Base-by-base conservation (phyloP, 768 basidiomycete species). In the Leccinum uliginosum region DNA sequence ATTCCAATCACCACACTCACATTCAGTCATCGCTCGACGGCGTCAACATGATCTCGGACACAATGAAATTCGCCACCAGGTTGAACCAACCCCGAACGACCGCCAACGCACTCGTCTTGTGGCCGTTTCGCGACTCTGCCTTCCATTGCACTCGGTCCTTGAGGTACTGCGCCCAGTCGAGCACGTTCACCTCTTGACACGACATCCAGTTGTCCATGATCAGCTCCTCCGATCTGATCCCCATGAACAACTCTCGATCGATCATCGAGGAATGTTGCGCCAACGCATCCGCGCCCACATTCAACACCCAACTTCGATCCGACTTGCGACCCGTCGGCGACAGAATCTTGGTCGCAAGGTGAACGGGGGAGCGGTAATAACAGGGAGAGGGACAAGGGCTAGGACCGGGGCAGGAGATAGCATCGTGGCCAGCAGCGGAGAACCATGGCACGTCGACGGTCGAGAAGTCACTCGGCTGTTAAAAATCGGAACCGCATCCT, bases 181-280 rank as follows among this genome's bases (percentile, higher is more conserved):
- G 77, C 21, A 89, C 80, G 62, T 90, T 80, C 11, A 83, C 79
- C 29, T 78, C 86, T 55, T 82, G 77, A 49, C 80, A 78, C 10
- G 78, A 76, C 69, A 80, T 77, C 86, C 86, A 88, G 38, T 88
- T 84, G 50, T 83, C 81, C 58, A 84, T 78, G 38, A 92, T 84
- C n/a, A 93, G 78, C 65, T 96, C 93, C 65, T 94, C 91, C 66
- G 93, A 93, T 62, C 86, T 87, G 69, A 96, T 80, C 12, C 82
- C 81, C 70, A 89, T 84, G 68, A 93, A 91, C 54, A 95, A 73
- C 62, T 95, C 93, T 24, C 90, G 81, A 60, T 96, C 93, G 60
- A 96, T 92, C 80, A 92, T 86, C 7, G 87, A 80, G 65, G 95
- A 89, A 63, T 93, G 89, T 52, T 85, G 79, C 1, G 88, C 88